Evolutionary conservation across 805 yeast species (phyloP), one percentile per base, ranked within the genome.

Genomic region (Clavispora asparagi): DNA sequence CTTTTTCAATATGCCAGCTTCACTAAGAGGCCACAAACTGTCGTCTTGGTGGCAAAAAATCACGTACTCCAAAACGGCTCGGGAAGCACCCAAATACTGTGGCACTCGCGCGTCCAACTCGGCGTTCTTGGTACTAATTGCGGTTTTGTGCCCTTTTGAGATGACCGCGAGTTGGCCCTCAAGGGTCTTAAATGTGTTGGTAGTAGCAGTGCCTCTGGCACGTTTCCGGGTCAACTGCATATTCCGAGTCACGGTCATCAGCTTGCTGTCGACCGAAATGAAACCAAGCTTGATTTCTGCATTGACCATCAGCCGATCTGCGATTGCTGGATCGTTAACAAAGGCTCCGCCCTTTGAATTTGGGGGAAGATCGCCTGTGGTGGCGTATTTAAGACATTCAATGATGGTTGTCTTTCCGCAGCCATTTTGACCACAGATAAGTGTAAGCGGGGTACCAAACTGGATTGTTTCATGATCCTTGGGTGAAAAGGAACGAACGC

Each of bases 31-130:
- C 99, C 99, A 94, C 27, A 89, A 65, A 56, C 92, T 83, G 49
- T 94, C 99, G 59, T 94, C 99, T 63, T 94, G 99, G 60, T 94
- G 99, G 59, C 99, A 92, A 65, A 94, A 94, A 1, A 92, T 83
- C 37, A 94, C 99, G 61, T 89, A 88, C 54, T 92, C 96, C 43
- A 94, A 67, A 45, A 94, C 81, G 0, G 98, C 87, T 48, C 81
- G 79, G 0, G 96, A 86, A 1, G 91, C 96, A 6, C 99, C 99
- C 46, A 94, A 71, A 51, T 82, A 83, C 23, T 76, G 73, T 1
- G 98, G 97, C 33, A 94, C 83, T 45, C 85, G 85, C 6, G 75
- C 66, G 58, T 94, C 97, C 42, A 94, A 73, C 51, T 92, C 98
- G 0, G 87, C 82, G 50, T 89, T 83, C 54, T 91, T 83, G 2